Evolutionary conservation across 1,284 basidiomycete genomes (phyloP), one percentile per base, ranked within the genome.

Genomic region (Trametes polyzona): DNA sequence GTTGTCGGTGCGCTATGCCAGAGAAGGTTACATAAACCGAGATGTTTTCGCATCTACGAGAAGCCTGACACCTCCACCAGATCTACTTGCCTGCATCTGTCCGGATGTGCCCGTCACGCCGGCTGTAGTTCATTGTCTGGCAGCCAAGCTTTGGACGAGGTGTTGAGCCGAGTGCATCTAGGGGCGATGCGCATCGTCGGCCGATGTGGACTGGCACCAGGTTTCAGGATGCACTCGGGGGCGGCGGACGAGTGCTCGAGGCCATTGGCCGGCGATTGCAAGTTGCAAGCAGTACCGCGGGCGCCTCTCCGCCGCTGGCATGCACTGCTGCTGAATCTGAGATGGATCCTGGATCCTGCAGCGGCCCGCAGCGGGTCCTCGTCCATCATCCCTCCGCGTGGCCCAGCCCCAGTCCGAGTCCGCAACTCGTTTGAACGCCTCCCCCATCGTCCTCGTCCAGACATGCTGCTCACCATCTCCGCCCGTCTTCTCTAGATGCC

Each of bases 71-170:
- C 50, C 47, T 49, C 46, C 57, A 63, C 49, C 35, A 43, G 58
- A 54, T 47, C 43, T 48, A 19, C 42, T 33, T 57, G 50, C 52
- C 47, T 57, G 40, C 58, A 57, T 57, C 41, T 59, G 61, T 63
- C 61, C 61, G 55, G 57, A 43, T 29, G 49, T 8, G 51, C 39
- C 36, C 49, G 40, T 23, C 29, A 24, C 36, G 58, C 39, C 26
- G 52, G 44, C 37, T 43, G 32, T 33, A 47, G 32, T 33, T 21
- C 44, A 10, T 17, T 39, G 24, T 35, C 19, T 49, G 51, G 47
- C 35, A 16, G 10, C 24, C 19, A 24, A 10, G 39, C 23, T 49
- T 35, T 16, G 35, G 35, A 29, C 35, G 24, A 32, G 23, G 39
- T 10, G 29, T 24, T 33, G n/a, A 16, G 35, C 27, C 29, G 19